phyloP scores from a whole-genome alignment of 2,329 filamentous ascomycete species.

The Colletotrichum godetiae region DNA sequence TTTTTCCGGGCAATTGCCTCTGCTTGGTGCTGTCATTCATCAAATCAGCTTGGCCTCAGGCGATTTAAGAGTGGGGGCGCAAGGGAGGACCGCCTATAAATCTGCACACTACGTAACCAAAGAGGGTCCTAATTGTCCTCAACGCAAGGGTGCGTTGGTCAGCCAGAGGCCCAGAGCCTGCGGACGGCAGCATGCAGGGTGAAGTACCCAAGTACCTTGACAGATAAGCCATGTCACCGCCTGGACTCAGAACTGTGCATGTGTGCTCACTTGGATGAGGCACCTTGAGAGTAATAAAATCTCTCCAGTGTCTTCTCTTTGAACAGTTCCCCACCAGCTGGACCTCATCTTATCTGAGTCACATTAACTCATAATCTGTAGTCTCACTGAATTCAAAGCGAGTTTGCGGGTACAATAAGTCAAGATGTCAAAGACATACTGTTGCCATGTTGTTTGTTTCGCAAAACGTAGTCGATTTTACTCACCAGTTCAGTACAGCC shows the following conservation, averaged over 20 bases:
- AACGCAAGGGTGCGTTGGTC: slow-evolving; percentile 31
- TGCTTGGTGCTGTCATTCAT: slow-evolving; percentile 19
- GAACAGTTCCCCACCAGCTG: no score
- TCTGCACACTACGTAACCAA: slow-evolving; percentile 34
- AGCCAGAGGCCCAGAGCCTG: background rate
- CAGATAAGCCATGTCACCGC: background rate
- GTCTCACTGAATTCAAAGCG: background rate
- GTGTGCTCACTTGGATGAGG: background rate
- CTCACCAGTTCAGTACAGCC: background rate
- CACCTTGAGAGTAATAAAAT: background rate
- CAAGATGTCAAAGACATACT: background rate
- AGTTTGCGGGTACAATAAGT: background rate
- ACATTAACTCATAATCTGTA: background rate
- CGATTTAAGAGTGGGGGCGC: slow-evolving; percentile 31
- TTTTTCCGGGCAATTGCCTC: slow-evolving; percentile 30
- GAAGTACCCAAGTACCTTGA: background rate
- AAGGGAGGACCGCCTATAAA: slow-evolving; percentile 25
- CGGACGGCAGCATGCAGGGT: background rate
- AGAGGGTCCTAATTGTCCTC: slow-evolving; percentile 10
- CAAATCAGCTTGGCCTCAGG: slow-evolving; percentile 34
- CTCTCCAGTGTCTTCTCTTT: background rate
- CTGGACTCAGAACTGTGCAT: background rate
- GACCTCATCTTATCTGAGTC: no score
- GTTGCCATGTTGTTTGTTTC: background rate
- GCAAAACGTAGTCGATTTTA: background rate